Evolutionary conservation across 148 eudicot species (phyloP), one percentile per base, ranked within the genome.

Genomic region (Agrostemma githago): DNA sequence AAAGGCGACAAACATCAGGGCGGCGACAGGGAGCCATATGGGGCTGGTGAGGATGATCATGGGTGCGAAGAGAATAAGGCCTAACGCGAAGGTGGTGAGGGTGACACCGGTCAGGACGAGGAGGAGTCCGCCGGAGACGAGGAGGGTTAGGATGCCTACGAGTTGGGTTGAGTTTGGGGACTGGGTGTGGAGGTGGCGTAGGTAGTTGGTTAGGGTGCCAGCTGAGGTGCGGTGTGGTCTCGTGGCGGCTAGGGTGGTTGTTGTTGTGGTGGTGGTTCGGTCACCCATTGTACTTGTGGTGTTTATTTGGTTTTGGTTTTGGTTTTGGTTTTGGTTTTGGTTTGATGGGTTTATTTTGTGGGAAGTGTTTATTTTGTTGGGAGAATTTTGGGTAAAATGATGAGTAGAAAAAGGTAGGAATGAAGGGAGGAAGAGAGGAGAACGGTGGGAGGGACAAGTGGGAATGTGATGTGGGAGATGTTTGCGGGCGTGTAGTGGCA

Each of bases 91-190:
- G 20, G 79, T 76, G 66, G 97, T 88, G 74, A 92, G 48, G 21
- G 93, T 88, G 3, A 87, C 6, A 3, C 90, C 93, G 20, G 91
- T 78, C 42, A 93, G 84, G 72, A 91, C 81, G 53, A 93, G 85
- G 51, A 93, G 84, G 16, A 87, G 70, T 21, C 75, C 81, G 26
- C 84, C 88, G 48, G 90, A 72, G 79, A 89, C 76, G 8, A 83
- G 53, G 8, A 91, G 84, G 51, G 95, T 82, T 10, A 89, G 77
- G 87, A 93, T 20, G 6, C 92, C 96, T 40, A 84, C 8, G 56
- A 90, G 81, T 38, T 85, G 96, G 77, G 87, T 74, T 2, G 98
- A 85, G 89, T 83, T 79, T 1, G 92, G 86, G 4, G 86, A 71
- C 5, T 61, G 79, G 7, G 77, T 76, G 16, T 86, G 87, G 77